These are phyloP conservation scores for Phytopythium boreale DNA, from an alignment of 352 stramenopile species.

Conservation along the genomic window DNA sequence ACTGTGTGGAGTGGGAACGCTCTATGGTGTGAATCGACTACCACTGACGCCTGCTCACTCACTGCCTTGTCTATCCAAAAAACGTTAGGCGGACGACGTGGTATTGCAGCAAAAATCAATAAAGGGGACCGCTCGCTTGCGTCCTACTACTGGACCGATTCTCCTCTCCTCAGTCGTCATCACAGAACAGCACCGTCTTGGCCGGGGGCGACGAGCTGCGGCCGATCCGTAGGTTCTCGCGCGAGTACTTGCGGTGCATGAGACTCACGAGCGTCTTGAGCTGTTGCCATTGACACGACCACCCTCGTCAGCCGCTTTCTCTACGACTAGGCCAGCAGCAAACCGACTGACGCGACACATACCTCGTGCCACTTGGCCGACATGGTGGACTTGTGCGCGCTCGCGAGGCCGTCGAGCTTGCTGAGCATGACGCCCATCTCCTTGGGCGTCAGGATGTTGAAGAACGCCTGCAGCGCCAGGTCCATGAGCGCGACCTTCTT, in stretches of 20 bases:
- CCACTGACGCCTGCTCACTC: background rate
- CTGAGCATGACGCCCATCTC: constrained; percentile 67
- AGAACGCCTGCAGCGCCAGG: constrained; percentile 69
- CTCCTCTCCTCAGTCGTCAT: constrained; percentile 17
- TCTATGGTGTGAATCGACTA: background rate
- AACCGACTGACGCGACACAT: background rate
- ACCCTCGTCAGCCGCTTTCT: background rate
- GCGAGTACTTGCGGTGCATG: constrained; percentile 84
- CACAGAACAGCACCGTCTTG: constrained; percentile 44
- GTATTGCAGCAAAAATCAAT: constrained; percentile 2
- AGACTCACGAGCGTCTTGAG: constrained; percentile 82
- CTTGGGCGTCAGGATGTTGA: constrained; percentile 68
- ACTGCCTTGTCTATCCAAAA: background rate
- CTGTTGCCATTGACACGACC: constrained; percentile 12
- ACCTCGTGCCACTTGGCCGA: constrained; percentile 83
- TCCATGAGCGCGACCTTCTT: constrained; percentile 86
- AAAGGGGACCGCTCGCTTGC: background rate
- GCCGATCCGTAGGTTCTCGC: constrained; percentile 72
- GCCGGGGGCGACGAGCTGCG: constrained; percentile 30
- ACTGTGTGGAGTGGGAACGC: background rate
- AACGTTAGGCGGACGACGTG: background rate
- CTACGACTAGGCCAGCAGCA: background rate
- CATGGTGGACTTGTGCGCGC: constrained; percentile 76
- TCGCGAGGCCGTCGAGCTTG: constrained; percentile 70
- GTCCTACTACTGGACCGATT: background rate